Evolutionary conservation across 2,329 filamentous ascomycete genomes (phyloP).

Genomic region (Penicillium vulpinum): DNA sequence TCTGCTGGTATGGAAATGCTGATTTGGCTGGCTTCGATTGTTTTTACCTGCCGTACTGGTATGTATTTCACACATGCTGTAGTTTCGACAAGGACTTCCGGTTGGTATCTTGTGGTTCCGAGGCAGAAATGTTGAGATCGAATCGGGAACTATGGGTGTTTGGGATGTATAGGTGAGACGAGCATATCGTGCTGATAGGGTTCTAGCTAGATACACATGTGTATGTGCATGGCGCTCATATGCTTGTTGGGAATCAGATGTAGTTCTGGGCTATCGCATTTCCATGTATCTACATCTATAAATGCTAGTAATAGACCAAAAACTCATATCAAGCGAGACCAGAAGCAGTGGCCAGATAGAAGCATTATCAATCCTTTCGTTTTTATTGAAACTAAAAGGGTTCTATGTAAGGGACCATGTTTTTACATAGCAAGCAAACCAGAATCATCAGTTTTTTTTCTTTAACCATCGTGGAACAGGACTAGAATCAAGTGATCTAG

Average conservation of each 20-base stretch:
- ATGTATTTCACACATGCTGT: neutral
- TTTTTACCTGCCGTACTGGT: neutral
- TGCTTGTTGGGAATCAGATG: neutral
- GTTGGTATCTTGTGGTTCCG: neutral
- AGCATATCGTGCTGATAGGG: neutral
- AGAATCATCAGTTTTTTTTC: conserved; percentile 23
- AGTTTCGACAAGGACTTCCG: neutral
- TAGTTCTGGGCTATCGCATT: neutral
- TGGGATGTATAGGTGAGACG: neutral
- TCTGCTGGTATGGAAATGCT: neutral
- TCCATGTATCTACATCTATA: neutral
- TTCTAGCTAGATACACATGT: neutral
- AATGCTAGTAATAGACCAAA: neutral
- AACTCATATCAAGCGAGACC: neutral
- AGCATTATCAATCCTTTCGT: conserved; percentile 26
- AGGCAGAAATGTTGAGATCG: neutral
- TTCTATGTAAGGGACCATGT: conserved; percentile 29
- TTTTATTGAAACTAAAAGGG: conserved; percentile 26
- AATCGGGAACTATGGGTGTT: neutral
- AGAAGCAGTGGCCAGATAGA: neutral
- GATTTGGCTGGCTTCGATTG: neutral
- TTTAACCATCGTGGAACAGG: conserved; percentile 23
- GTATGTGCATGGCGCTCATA: neutral
- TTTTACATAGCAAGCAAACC: conserved; percentile 28
- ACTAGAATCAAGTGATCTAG: conserved; percentile 50